Percentiles rank a stretch among this genome's conserved stretches.
phyloP scores from a whole-genome alignment of 2,329 filamentous ascomycete species.

The Zymoseptoria pseudotritici region DNA sequence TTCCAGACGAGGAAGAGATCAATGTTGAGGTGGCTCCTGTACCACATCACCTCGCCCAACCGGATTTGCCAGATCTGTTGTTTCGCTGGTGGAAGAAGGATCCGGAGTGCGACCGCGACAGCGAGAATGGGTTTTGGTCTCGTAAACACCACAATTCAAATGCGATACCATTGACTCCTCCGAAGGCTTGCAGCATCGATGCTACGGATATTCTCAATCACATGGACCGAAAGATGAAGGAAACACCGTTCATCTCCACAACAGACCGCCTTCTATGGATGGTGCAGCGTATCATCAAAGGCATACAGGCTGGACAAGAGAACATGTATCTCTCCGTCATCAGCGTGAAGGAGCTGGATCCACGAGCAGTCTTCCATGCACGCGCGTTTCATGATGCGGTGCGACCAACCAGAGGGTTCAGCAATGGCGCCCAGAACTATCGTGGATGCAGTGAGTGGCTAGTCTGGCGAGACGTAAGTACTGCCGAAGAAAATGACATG shows the following conservation, averaged over 20 bases:
- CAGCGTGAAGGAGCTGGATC: slow-evolving; percentile 1
- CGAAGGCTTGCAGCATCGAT: neutral
- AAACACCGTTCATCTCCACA: slow-evolving; percentile 6
- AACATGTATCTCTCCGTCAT: slow-evolving; percentile 2
- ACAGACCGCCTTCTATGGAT: slow-evolving; percentile 3
- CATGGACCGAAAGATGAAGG: neutral
- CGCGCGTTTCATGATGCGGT: slow-evolving; percentile 1
- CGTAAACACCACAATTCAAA: slow-evolving; percentile 5
- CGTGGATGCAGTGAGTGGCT: slow-evolving; percentile 2
- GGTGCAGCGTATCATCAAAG: slow-evolving; percentile 1
- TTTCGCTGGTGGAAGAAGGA: slow-evolving; percentile 7
- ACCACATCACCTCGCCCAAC: neutral
- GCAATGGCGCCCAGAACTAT: slow-evolving; percentile 5
- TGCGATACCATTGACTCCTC: neutral
- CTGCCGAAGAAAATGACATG: neutral
- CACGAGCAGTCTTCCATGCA: slow-evolving; percentile 2
- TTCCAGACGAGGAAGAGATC: neutral
- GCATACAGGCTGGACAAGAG: neutral
- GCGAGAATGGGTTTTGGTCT: slow-evolving; percentile 2
- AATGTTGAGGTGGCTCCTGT: neutral
- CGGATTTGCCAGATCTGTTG: slow-evolving; percentile 5
- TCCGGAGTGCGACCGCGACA: slow-evolving; percentile 2
- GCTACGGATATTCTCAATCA: neutral
- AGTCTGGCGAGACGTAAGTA: slow-evolving; percentile 2
- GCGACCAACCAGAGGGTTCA: neutral